A percentile compares a stretch with the other conserved stretches of the same genome.
Conservation (phyloP, 169 alveolate genomes). For the Eimeria nieschulzi region DNA sequence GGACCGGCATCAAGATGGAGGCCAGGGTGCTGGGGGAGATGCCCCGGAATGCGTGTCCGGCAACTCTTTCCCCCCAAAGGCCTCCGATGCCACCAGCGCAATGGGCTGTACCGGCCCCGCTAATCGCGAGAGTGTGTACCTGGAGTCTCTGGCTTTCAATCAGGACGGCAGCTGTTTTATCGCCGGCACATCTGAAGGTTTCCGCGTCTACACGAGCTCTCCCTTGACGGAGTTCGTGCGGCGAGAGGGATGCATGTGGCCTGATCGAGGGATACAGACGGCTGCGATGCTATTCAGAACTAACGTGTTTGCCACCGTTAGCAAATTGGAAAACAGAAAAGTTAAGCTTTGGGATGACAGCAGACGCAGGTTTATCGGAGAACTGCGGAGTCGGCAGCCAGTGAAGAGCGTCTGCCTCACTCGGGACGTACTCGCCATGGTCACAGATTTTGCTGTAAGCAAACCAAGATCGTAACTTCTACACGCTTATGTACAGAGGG, state of each 20-base stretch:
- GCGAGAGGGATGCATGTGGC: constrained; percentile 56
- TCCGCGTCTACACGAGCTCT: constrained; percentile 68
- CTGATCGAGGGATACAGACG: constrained; percentile 18
- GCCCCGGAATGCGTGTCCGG: background rate
- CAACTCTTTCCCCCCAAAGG: background rate
- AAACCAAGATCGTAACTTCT: background rate
- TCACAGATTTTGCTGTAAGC: constrained; percentile 71
- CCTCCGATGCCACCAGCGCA: background rate
- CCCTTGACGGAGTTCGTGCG: constrained; percentile 65
- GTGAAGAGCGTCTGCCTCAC: constrained; percentile 58
- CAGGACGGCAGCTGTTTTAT: constrained; percentile 63
- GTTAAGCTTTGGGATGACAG: constrained; percentile 74
- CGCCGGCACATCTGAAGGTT: constrained; percentile 60
- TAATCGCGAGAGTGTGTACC: constrained; percentile 15
- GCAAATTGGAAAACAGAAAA: constrained; percentile 30
- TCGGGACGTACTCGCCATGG: constrained; percentile 67
- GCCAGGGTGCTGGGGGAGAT: background rate
- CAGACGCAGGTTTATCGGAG: constrained; percentile 52
- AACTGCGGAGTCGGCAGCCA: constrained; percentile 44
- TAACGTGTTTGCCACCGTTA: constrained; percentile 57
- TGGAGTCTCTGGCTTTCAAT: constrained; percentile 65
- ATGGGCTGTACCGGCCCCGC: background rate
- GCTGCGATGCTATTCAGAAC: constrained; percentile 73
- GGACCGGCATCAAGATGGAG: background rate
- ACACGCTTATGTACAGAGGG: background rate